A percentile compares a stretch with the other conserved stretches of the same genome.
These are phyloP conservation scores for Citropsis articulata DNA, from an alignment of 345 rosid species.

Conservation along the genomic window DNA sequence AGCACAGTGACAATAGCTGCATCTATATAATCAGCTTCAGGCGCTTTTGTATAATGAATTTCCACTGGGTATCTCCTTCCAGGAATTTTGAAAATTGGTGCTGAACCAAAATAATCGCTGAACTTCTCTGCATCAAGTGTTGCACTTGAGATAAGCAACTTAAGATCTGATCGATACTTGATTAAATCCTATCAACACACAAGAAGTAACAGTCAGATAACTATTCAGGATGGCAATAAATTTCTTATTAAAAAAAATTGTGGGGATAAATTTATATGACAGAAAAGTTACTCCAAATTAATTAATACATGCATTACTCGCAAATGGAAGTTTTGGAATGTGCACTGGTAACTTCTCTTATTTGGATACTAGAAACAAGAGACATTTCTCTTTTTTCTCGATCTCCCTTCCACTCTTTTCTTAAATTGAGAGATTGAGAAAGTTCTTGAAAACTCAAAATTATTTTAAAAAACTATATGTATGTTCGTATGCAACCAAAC, in stretches of 20 bases:
- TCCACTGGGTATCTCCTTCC: conserved; percentile 97
- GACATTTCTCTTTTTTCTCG: neutral
- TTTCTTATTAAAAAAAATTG: neutral
- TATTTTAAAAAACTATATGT: neutral
- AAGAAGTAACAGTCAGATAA: conserved; percentile 15
- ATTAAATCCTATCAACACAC: conserved; percentile 64
- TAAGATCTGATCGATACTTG: conserved; percentile 80
- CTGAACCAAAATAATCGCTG: conserved; percentile 90
- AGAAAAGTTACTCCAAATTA: neutral
- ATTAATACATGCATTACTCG: neutral
- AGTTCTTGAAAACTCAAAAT: neutral
- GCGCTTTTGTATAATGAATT: conserved; percentile 89
- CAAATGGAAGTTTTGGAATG: neutral
- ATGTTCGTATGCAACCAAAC: neutral
- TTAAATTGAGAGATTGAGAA: neutral
- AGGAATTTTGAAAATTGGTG: conserved; percentile 94
- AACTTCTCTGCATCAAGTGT: conserved; percentile 98
- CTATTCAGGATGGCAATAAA: neutral
- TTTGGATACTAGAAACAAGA: neutral
- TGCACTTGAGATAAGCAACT: conserved; percentile 93
- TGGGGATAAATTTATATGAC: neutral
- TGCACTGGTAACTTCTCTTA: neutral
- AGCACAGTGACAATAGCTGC: conserved; percentile 92
- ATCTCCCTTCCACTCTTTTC: neutral
- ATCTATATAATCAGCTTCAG: conserved; percentile 96